Evolutionary conservation across 106 monocot species (phyloP).

Genomic region (Dendrobium nobile): DNA sequence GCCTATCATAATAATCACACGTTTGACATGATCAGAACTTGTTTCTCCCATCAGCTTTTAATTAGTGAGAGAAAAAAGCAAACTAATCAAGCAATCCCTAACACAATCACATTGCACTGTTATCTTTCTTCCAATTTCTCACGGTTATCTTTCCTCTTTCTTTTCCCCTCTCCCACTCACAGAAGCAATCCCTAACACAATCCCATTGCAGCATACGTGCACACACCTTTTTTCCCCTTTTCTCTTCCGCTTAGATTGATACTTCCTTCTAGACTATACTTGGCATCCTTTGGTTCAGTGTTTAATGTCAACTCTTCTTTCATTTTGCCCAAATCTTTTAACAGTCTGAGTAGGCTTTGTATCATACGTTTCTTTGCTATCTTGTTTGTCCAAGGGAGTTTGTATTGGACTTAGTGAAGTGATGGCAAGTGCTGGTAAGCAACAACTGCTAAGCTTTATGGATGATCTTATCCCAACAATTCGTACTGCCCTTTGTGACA

Average conservation of each 20-base stretch:
- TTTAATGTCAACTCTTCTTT: neutral
- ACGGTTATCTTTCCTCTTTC: too few species aligned
- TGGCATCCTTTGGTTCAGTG: neutral
- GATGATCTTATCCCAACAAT: slow-evolving; percentile 94
- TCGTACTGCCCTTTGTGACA: slow-evolving; percentile 96
- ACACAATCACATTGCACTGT: too few species aligned
- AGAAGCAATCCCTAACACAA: too few species aligned
- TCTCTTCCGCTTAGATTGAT: too few species aligned
- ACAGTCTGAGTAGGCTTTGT: neutral
- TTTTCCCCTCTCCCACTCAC: too few species aligned
- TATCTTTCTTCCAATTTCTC: too few species aligned
- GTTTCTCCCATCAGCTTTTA: neutral
- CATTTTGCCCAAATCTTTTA: neutral
- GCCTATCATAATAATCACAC: neutral
- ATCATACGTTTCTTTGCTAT: neutral
- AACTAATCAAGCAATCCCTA: too few species aligned
- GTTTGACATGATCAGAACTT: neutral
- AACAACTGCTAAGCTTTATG: slow-evolving; percentile 89
- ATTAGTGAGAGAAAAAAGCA: neutral
- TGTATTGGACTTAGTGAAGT: slow-evolving; percentile 98
- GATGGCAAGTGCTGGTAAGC: slow-evolving; percentile 93
- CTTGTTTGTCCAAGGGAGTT: slow-evolving; percentile 49
- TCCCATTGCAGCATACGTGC: too few species aligned
- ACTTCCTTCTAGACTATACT: neutral
- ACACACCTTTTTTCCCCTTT: neutral